Percentiles rank a stretch among this genome's conserved stretches.
These are phyloP conservation scores for Sporisorium sorghi DNA, from an alignment of 1,284 basidiomycete genomes.

Conservation along the genomic window DNA sequence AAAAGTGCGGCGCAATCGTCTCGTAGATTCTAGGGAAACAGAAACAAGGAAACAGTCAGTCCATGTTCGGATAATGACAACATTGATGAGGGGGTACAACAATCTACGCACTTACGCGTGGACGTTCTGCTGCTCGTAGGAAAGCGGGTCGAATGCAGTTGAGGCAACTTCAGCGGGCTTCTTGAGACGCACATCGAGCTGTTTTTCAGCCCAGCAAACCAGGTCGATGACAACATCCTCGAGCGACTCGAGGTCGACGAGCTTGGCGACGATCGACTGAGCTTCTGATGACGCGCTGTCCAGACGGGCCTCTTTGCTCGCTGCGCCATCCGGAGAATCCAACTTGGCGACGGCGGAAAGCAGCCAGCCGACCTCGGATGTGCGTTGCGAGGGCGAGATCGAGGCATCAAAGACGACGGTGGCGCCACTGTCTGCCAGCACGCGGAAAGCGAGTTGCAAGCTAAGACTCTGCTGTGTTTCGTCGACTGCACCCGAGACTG, in stretches of 20 bases:
- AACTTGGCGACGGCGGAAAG: slow-evolving; percentile 21
- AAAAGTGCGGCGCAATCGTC: slow-evolving; percentile 89
- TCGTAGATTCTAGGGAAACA: slow-evolving; percentile 77
- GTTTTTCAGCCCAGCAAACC: slow-evolving; percentile 31
- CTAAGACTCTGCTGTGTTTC: slow-evolving; percentile 26
- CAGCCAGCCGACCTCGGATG: slow-evolving; percentile 24
- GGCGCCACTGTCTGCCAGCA: slow-evolving; percentile 8
- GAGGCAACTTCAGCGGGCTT: slow-evolving; percentile 15
- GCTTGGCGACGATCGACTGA: slow-evolving; percentile 16
- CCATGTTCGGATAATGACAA: neutral
- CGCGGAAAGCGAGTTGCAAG: slow-evolving; percentile 34
- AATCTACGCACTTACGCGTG: slow-evolving; percentile 64
- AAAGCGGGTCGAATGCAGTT: slow-evolving; percentile 37
- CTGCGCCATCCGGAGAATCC: neutral
- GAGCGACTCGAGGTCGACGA: slow-evolving; percentile 31
- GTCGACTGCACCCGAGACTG: slow-evolving; percentile 14
- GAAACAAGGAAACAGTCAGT: slow-evolving; percentile 8
- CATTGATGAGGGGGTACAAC: neutral
- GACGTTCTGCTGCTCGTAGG: slow-evolving; percentile 65
- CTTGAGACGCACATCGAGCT: slow-evolving; percentile 17
- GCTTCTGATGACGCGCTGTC: slow-evolving; percentile 29
- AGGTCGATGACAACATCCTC: slow-evolving; percentile 31
- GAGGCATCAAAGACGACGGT: slow-evolving; percentile 27
- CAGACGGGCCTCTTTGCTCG: slow-evolving; percentile 12
- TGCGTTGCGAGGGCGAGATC: slow-evolving; percentile 21